phyloP scores from a whole-genome alignment of 768 basidiomycete species.

The Russula brevipes region DNA sequence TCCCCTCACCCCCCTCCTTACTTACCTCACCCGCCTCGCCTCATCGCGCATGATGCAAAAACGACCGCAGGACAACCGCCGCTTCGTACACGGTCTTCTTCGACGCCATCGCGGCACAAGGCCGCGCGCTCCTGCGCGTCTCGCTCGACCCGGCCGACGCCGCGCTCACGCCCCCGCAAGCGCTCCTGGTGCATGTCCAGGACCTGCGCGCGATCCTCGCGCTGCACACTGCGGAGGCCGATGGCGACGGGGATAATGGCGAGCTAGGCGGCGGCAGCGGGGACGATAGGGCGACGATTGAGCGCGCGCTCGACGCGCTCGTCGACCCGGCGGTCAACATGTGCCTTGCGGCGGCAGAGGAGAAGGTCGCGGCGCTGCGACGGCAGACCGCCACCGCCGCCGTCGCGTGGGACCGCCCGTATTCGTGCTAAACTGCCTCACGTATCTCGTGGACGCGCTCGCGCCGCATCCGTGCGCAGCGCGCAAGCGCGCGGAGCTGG shows the following conservation, averaged over 20 bases:
- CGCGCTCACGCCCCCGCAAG: conserved; percentile 65
- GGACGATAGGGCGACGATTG: conserved; percentile 41
- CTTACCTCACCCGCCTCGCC: neutral
- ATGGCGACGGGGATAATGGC: conserved; percentile 17
- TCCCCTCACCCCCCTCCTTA: neutral
- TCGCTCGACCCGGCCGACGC: conserved; percentile 62
- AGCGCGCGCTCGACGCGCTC: conserved; percentile 75
- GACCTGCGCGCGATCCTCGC: conserved; percentile 79
- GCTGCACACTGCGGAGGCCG: conserved; percentile 43
- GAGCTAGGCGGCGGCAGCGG: neutral
- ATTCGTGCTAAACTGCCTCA: conserved; percentile 82
- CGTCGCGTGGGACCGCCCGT: conserved; percentile 69
- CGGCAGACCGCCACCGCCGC: conserved; percentile 27
- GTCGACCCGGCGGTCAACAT: conserved; percentile 80
- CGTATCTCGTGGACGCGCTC: conserved; percentile 71
- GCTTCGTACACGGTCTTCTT: conserved; percentile 81
- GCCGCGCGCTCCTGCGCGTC: conserved; percentile 55
- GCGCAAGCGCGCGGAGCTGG: conserved; percentile 53
- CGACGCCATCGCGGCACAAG: conserved; percentile 81
- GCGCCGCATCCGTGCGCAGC: conserved; percentile 64
- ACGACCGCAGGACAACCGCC: conserved; percentile 60
- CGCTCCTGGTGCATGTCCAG: conserved; percentile 76
- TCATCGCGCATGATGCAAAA: neutral
- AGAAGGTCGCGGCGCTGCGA: conserved; percentile 62
- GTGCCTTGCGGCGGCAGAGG: conserved; percentile 62